A percentile compares a stretch with the other conserved stretches of the same genome.
Conservation (phyloP, 306 rosid species). For the Neltuma alba region DNA sequence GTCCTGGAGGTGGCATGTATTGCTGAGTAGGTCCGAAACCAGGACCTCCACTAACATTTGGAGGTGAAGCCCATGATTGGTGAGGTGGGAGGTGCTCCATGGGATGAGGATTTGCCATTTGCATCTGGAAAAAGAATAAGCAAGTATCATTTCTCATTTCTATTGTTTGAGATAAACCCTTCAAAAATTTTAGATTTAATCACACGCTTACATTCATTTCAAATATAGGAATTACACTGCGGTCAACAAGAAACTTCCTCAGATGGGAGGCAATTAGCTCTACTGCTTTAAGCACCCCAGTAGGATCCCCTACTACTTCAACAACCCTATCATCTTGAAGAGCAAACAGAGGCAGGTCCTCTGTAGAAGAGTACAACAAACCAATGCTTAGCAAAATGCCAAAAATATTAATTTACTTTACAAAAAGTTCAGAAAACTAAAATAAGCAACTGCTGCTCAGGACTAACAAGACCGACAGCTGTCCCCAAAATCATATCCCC, state of each 20-base stretch:
- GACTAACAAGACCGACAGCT: background rate
- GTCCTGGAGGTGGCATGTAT: slow-evolving; percentile 89
- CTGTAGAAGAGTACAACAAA: slow-evolving; percentile 52
- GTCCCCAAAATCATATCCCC: background rate
- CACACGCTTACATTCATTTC: slow-evolving; percentile 76
- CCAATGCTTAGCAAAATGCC: slow-evolving; percentile 36
- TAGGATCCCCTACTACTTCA: slow-evolving; percentile 86
- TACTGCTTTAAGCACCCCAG: slow-evolving; percentile 84
- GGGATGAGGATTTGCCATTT: slow-evolving; percentile 59
- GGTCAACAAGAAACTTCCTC: slow-evolving; percentile 93
- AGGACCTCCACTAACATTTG: slow-evolving; percentile 85
- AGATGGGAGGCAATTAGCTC: slow-evolving; percentile 92
- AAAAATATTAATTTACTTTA: background rate
- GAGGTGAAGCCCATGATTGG: slow-evolving; percentile 93
- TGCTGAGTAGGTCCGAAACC: slow-evolving; percentile 80
- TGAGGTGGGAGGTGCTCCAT: slow-evolving; percentile 78
- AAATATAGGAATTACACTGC: slow-evolving; percentile 78
- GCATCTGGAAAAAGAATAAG: slow-evolving; percentile 71
- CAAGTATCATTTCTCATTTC: slow-evolving; percentile 27
- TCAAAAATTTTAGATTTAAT: slow-evolving; percentile 8
- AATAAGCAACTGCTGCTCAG: slow-evolving; percentile 3
- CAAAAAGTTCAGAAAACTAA: slow-evolving; percentile 22
- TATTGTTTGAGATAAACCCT: slow-evolving; percentile 8
- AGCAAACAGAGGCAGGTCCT: slow-evolving; percentile 89
- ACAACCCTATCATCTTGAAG: slow-evolving; percentile 98